phyloP scores from a whole-genome alignment of 805 yeast genomes.

The Starmerella apicola region DNA sequence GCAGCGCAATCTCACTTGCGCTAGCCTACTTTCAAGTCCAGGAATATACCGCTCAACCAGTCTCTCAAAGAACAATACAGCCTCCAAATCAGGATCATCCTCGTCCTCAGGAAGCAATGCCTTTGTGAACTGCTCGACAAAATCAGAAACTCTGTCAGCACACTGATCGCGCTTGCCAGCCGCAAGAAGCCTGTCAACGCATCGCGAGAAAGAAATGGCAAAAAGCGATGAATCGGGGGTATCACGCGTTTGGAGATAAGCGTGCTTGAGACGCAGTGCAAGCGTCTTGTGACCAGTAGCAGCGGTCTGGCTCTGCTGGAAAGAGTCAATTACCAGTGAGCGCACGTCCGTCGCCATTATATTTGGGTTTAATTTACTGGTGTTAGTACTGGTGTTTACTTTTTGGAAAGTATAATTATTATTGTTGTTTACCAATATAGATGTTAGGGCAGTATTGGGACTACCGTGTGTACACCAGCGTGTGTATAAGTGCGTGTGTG shows the following conservation, averaged over 20 bases:
- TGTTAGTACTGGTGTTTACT: neutral
- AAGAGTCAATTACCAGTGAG: conserved; percentile 9
- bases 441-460: no score
- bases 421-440: no score
- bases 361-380: no score
- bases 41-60: conserved; percentile 33
- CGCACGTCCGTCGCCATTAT: conserved; percentile 2
- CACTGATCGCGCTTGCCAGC: conserved; percentile 84
- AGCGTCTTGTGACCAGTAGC: conserved; percentile 8
- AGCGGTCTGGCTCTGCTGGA: conserved; percentile 16
- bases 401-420: neutral
- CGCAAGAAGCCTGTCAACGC: conserved; percentile 53
- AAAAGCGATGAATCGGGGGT: conserved; percentile 31
- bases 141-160: conserved; percentile 79
- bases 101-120: conserved; percentile 58
- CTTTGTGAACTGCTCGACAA: conserved; percentile 68
- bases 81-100: conserved; percentile 30
- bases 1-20: conserved; percentile 65
- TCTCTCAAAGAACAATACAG: conserved; percentile 11
- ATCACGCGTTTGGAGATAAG: conserved; percentile 7
- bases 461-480: no score
- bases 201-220: conserved; percentile 43
- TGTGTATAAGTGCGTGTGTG: no score
- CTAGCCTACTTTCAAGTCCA: conserved; percentile 68
- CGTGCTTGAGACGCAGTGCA: conserved; percentile 3